Base-by-base conservation (phyloP, 352 stramenopile species). In the Pythium diclinum region DNA sequence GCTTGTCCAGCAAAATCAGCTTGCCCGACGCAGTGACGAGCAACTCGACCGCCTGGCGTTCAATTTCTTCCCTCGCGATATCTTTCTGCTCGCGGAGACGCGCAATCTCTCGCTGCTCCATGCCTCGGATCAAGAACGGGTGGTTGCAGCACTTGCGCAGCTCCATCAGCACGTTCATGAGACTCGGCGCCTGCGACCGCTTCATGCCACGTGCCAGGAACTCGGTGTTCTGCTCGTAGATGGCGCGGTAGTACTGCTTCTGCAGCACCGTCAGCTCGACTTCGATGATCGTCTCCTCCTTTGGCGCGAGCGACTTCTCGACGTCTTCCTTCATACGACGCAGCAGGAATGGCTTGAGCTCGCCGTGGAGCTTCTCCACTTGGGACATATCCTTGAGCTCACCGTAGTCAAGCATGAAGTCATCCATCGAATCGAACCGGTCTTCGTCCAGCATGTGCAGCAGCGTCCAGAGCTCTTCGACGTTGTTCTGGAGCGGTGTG, bases 1-100 rank as follows among this genome's bases (percentile, higher is more conserved):
- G 76, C 67, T 99, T 99, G 77, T 99, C 97, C 25, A 99, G 77
- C 14, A 99, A 75, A 49, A 99, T 92, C 8, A 99, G 76, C 72
- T 99, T 99, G 3, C 98, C 98, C 3, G 94, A 99, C 30, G 90
- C 87, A 19, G 87, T 91, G 11, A 99, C 95, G 2, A 99, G 74
- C 32, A 96, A 78, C 54, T 98, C 93, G 13, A 69, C 71, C 36
- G 95, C 80, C 62, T 91, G 74, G 1, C 57, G 72, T 49, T 89
- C 72, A 19, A 88, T 76, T 10, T 87, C 74, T 59, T 87, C 75
- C 52, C 78, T 74, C 0, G 71, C 19, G 10, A 74, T 49, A 11
- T 88, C 66, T 14, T 79, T 78, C 48, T 91, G 83, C 51, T 88
- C 79, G 49, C 75, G 66, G 1, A 94, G 38, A 5, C 79, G 77